These are phyloP conservation scores for Brassica nigra DNA, from an alignment of 345 rosid species.

Conservation along the genomic window DNA sequence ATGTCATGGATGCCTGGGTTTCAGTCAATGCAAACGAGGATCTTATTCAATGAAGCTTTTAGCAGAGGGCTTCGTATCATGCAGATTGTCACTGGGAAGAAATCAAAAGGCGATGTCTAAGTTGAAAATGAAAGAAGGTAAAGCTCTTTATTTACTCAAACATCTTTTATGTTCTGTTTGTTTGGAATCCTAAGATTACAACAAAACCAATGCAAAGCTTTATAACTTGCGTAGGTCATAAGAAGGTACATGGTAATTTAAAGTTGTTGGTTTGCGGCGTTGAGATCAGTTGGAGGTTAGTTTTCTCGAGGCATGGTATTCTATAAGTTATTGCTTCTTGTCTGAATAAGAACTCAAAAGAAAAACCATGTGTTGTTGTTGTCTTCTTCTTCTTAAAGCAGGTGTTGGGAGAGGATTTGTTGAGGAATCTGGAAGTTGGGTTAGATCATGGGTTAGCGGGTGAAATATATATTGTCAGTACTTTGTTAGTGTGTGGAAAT, in stretches of 20 bases:
- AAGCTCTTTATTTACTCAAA: constrained; percentile 8
- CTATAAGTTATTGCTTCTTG: not conserved
- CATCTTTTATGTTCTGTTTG: constrained; percentile 8
- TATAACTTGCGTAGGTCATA: constrained; percentile 25
- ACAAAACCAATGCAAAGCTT: constrained; percentile 12
- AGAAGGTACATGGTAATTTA: constrained; percentile 24
- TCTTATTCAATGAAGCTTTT: constrained; percentile 84
- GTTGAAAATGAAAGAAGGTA: not conserved
- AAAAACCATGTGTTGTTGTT: not conserved
- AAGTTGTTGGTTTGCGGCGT: constrained; percentile 17
- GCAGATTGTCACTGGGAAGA: constrained; percentile 71
- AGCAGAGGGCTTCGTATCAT: constrained; percentile 93
- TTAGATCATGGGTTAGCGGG: constrained; percentile 36
- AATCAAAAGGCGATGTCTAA: constrained; percentile 47
- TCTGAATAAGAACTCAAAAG: not conserved
- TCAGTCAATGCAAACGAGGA: constrained; percentile 87
- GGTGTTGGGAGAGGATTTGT: constrained; percentile 23
- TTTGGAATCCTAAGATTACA: not conserved
- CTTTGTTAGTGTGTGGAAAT: constrained; percentile 8
- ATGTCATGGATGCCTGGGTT: constrained; percentile 92
- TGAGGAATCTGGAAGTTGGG: constrained; percentile 15
- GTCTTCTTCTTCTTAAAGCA: not conserved
- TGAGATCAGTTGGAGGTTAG: constrained; percentile 30
- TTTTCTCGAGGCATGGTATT: not conserved
- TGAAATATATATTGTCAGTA: constrained; percentile 8